Evolutionary conservation across 345 rosid genomes (phyloP), one percentile per base, ranked within the genome.

Genomic region (Raphanus raphanistrum): DNA sequence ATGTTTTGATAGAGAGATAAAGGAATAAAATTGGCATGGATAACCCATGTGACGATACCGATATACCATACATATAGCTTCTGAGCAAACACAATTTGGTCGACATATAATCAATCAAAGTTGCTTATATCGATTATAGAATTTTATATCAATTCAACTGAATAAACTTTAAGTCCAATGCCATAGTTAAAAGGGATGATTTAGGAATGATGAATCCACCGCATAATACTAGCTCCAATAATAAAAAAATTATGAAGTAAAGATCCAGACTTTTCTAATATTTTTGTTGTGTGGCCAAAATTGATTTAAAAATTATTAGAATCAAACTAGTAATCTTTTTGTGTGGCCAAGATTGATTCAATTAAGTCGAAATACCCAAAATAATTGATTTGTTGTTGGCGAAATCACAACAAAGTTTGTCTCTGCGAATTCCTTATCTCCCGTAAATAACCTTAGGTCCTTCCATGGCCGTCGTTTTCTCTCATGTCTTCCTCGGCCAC

Each of bases 31-130:
- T 52, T 70, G 70, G 65, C 80, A 76, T 70, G 80, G 55, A 70
- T 69, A 50, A 11, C 55, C 80, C 75, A 77, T 77, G 80, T 70
- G 80, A 77, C 80, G 65, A 63, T 76, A 70, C 59, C 38, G 1
- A 21, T 21, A 21, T 21, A 21, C 21, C 21, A 21, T 21, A 50
- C 36, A 48, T 2, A 76, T 8, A 76, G 63, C 80, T 31, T 48
- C 27, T 62, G 63, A 63, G 70, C 70, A 48, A 10, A 61, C 55
- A 69, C 38, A 8, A 9, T 61, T 61, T 68, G 80, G 57, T 62
- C 69, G 32, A 48, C 1, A 69, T 69, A 69, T 68, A 48, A 26
- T 12, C 32, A 45, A 25, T 50, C 45, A 54, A 50, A 76, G 57
- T 62, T 69, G 29, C 68, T 33, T 61, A 21, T 33, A 21, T 1